phyloP scores from a whole-genome alignment of 495 filamentous ascomycete genomes.

The Penicillium bialowiezense region DNA sequence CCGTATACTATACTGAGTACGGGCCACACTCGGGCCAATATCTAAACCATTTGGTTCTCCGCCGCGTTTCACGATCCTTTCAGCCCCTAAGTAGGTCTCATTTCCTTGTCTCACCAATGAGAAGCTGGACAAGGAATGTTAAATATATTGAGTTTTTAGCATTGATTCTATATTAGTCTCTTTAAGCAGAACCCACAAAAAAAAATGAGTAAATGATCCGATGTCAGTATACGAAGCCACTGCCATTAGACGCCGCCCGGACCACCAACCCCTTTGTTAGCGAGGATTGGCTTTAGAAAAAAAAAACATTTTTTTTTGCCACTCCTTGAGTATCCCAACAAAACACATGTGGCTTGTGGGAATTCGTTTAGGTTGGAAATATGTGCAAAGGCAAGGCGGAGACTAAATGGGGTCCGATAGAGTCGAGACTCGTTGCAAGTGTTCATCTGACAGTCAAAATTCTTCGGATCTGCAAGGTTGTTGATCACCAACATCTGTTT shows the following conservation, averaged over 20 bases:
- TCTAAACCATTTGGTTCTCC: conserved; percentile 4
- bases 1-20: too few species aligned
- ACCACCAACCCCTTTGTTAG: conserved; percentile 8
- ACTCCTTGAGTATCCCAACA: conserved; percentile 7
- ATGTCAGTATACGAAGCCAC: background rate
- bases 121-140: background rate
- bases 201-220: too few species aligned
- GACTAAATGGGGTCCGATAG: background rate
- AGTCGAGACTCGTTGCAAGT: conserved; percentile 13
- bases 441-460: conserved; percentile 12
- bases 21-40: too few species aligned
- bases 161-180: background rate
- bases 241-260: conserved; percentile 6
- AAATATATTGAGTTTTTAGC: background rate
- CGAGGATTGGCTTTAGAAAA: conserved; percentile 1
- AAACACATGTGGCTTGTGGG: conserved; percentile 4
- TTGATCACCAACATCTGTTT: conserved; percentile 16
- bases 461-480: conserved; percentile 13
- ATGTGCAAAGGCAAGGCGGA: background rate
- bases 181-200: too few species aligned
- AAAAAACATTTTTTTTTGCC: conserved; percentile 8
- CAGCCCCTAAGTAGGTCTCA: conserved; percentile 4
- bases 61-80: conserved; percentile 5
- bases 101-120: conserved; percentile 6
- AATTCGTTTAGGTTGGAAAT: too few species aligned